Evolutionary conservation across 495 filamentous ascomycete genomes (phyloP), one percentile per base, ranked within the genome.

Genomic region (Hypomontagnella submonticulosa): DNA sequence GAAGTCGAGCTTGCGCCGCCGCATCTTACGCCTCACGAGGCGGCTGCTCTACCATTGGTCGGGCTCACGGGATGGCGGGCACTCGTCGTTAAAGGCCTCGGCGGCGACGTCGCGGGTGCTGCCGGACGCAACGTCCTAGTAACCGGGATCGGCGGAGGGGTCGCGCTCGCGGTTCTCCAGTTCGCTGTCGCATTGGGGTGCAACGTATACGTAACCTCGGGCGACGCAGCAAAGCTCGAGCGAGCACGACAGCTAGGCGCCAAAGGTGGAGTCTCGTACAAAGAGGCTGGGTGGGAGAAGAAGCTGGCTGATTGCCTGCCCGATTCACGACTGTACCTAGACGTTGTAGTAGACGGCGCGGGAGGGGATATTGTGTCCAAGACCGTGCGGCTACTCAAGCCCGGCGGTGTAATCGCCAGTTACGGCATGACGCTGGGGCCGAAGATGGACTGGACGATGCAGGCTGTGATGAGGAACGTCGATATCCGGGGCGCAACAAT

Each of bases 31-130:
- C 76, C 88, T 55, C 81, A 80, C 0, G 91, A 96, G 76, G 91
- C 89, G 0, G 93, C 92, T 0, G 91, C 90, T 11, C 66, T 97
- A 30, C 92, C 93, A 1, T 74, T 97, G 32, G 89, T 89, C 0
- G 93, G 92, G 0, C 71, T 96, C 65, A 97, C 93, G n/a, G 93
- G 81, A 9, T 97, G 91, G 90, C 80, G 93, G 33, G 93, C 93
- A 0, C 76, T 93, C 52, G 83, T 93, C 16, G 89, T 81, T 1
- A 97, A 94, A 71, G 83, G 81, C 34, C 53, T 67, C 30, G 88
- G 86, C 11, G 77, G 83, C 52, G 90, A 90, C 60, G 71, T 91
- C 1, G 62, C 91, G 47, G 66, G 90, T 32, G 92, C 90, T 33
- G 48, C 48, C 4, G 90, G 89, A 3, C 77, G 83, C 50, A 91